phyloP scores from a whole-genome alignment of 768 basidiomycete genomes.

The Filobasidium floriforme region DNA sequence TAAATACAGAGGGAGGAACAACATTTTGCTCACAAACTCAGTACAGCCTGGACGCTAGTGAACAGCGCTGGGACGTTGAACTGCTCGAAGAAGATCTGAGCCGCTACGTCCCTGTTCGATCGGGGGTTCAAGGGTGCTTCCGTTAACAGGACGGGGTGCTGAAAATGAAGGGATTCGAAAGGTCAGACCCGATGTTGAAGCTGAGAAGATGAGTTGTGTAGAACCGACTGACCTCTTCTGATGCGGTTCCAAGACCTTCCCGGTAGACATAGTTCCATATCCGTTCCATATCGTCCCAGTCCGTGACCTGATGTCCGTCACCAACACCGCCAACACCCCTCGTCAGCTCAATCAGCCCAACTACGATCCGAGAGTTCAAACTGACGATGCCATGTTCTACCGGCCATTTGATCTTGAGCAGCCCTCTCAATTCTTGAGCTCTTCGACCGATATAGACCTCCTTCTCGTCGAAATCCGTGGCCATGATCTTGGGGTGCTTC shows the following conservation, averaged over 20 bases:
- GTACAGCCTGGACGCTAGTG: constrained; percentile 91
- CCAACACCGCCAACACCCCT: not conserved
- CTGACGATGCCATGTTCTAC: constrained; percentile 95
- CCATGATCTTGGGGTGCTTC: constrained; percentile 97
- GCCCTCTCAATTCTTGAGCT: constrained; percentile 89
- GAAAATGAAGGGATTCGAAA: not conserved
- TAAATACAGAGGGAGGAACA: not conserved
- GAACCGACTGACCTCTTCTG: constrained; percentile 71
- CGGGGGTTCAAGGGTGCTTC: constrained; percentile 97
- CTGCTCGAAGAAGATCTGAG: constrained; percentile 98
- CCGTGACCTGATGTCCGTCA: constrained; percentile 49
- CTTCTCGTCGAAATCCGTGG: constrained; percentile 80
- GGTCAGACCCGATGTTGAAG: not conserved
- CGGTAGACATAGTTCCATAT: constrained; percentile 99
- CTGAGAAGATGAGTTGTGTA: not conserved
- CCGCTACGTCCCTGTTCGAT: constrained; percentile 89
- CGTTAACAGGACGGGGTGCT: constrained; percentile 96
- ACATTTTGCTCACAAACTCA: constrained; percentile 66
- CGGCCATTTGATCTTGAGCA: constrained; percentile 96
- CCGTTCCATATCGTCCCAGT: constrained; percentile 99
- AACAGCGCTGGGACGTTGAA: constrained; percentile 98
- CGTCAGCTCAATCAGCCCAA: not conserved
- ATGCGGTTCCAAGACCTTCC: constrained; percentile 87
- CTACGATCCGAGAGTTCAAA: not conserved
- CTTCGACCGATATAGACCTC: constrained; percentile 91